Evolutionary conservation across 2,329 filamentous ascomycete species (phyloP), one percentile per base, ranked within the genome.

Genomic region (Cadophora sp.): DNA sequence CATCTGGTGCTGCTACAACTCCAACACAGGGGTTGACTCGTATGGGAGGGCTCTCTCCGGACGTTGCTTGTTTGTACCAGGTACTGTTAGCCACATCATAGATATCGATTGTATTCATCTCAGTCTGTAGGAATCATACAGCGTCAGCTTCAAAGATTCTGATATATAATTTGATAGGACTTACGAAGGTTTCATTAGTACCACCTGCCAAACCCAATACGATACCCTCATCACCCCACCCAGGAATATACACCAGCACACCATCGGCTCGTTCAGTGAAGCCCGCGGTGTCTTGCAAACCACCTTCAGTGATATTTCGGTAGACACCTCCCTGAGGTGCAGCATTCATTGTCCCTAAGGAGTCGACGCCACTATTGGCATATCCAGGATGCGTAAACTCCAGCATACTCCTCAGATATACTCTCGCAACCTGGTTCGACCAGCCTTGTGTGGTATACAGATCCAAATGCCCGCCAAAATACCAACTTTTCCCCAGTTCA

Each of bases 381-480:
- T 85, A 89, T 4, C 90, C 89, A 0, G 91, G 91, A 72, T 92
- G 91, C 0, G 91, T 93, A 74, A 91, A 94, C 75, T 94, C 91
- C 16, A 93, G 81, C 34, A 94, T 80, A 56, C 89, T 92, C 79
- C 90, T 92, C 53, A 94, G 80, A 76, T 94, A 94, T 0, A 93
- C 82, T 5, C 91, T 83, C 0, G 82, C 79, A 26, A 87, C 83
- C 64, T 87, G 84, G 62, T 86, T 85, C n/a, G 88, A 89, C 92
- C 92, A 94, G 14, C 88, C 91, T 0, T 77, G 79, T 0, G 84
- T 77, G 0, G 85, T 87, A 12, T 80, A 80, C 75, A 79, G 76
- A 76, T 94, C 91, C 6, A 92, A 80, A 78, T 94, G 92, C 0
- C 92, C 92, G 29, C 91, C 92, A 79, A 94, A 94, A 77, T 93